Percentiles rank a stretch among this genome's conserved stretches.
phyloP scores from a whole-genome alignment of 371 early-diverging fungal genomes.

The Haplosporangium sp. region DNA sequence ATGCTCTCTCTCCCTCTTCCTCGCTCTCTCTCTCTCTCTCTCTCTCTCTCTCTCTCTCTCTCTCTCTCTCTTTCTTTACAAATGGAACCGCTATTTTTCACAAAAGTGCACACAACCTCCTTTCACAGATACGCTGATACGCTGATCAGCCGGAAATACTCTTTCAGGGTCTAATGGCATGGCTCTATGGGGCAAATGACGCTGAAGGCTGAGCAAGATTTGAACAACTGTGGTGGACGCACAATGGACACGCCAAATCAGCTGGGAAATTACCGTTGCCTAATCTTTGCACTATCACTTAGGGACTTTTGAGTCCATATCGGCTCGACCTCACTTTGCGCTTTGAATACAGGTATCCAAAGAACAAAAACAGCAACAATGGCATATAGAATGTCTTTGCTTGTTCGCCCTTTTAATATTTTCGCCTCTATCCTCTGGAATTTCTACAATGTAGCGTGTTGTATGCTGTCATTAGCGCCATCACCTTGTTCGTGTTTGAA shows the following conservation, averaged over 20 bases:
- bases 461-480: constrained; percentile 56
- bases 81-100: background rate
- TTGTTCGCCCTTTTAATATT: background rate
- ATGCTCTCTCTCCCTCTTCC: background rate
- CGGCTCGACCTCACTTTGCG: constrained; percentile 77
- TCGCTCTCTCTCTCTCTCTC: background rate
- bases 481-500: constrained; percentile 1
- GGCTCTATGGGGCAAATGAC: constrained; percentile 10
- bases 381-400: background rate
- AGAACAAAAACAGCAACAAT: constrained; percentile 23
- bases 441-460: constrained; percentile 58
- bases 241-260: no score
- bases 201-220: constrained; percentile 32
- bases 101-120: no score
- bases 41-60: background rate
- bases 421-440: constrained; percentile 23
- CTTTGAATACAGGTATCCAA: constrained; percentile 76
- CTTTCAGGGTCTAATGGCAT: background rate
- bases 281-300: background rate
- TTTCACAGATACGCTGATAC: no score
- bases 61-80: background rate
- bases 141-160: background rate
- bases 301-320: constrained; percentile 71
- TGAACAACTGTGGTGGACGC: no score
- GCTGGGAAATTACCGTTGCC: no score